These are phyloP conservation scores for Dactylellina parvicollis DNA, from an alignment of 2,329 filamentous ascomycete genomes.

Conservation along the genomic window DNA sequence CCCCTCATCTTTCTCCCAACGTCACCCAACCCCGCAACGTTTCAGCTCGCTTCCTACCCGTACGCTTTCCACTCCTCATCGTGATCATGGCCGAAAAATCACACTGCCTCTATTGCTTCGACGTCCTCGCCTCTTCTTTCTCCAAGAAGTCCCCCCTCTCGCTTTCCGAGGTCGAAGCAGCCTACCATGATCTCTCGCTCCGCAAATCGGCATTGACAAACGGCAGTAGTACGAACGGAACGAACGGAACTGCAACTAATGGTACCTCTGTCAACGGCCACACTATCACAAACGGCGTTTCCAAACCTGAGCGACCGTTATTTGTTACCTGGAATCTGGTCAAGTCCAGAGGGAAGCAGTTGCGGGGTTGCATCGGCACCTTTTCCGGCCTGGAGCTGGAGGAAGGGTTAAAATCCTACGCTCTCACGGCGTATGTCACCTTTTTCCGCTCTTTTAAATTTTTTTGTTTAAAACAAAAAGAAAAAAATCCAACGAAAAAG, in stretches of 20 bases:
- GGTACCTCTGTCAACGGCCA: constrained; percentile 33
- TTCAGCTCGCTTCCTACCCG: constrained; percentile 2
- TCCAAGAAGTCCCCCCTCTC: constrained; percentile 73
- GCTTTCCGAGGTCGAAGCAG: constrained; percentile 71
- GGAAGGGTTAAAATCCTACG: constrained; percentile 79
- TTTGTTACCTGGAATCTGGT: constrained; percentile 95
- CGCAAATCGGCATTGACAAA: constrained; percentile 18
- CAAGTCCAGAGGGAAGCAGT: constrained; percentile 60
- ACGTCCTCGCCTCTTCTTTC: constrained; percentile 80
- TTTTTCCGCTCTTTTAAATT: not conserved
- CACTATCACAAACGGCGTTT: constrained; percentile 56
- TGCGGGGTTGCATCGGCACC: constrained; percentile 96
- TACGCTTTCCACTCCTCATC: not conserved
- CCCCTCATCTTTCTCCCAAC: constrained; percentile 11
- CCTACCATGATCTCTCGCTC: constrained; percentile 69
- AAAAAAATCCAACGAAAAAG: not conserved
- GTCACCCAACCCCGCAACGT: not conserved
- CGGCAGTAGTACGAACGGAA: constrained; percentile 59
- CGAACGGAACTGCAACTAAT: constrained; percentile 33
- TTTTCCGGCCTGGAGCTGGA: constrained; percentile 81
- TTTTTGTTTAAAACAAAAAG: too few relatives aligned
- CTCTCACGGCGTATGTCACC: constrained; percentile 74
- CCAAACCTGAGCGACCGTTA: constrained; percentile 72
- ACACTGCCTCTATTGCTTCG: constrained; percentile 95
- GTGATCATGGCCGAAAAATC: constrained; percentile 78